A percentile compares a stretch with the other conserved stretches of the same genome.
Conservation (phyloP, 2,329 filamentous ascomycete genomes). For the Colletotrichum sp. region DNA sequence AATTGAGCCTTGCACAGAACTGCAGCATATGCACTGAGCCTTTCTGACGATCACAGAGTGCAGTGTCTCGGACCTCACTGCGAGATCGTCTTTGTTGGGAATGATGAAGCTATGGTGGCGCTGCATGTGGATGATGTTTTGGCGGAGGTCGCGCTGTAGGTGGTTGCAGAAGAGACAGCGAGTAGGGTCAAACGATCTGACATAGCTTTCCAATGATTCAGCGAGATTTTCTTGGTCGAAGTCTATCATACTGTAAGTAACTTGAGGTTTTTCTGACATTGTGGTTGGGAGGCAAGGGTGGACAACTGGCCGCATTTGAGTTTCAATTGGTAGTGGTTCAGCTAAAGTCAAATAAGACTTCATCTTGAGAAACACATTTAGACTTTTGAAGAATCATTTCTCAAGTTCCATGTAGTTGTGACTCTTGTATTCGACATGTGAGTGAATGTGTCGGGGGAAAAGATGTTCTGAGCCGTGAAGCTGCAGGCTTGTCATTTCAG, state of each 20-base stretch:
- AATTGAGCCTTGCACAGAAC: conserved; percentile 42
- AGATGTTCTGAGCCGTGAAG: not conserved
- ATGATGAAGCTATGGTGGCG: conserved; percentile 51
- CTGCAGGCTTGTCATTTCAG: not conserved
- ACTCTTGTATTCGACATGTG: not conserved
- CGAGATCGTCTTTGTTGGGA: conserved; percentile 39
- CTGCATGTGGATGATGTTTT: conserved; percentile 53
- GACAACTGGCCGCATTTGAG: not conserved
- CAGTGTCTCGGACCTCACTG: conserved; percentile 50
- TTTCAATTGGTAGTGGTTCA: not conserved
- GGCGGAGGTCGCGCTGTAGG: conserved; percentile 30
- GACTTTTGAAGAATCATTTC: not conserved
- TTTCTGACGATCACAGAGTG: conserved; percentile 53
- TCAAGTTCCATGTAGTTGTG: not conserved
- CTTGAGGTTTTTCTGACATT: accelerated
- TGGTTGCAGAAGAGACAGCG: conserved; percentile 50
- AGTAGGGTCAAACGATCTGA: conserved; percentile 26
- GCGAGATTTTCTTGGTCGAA: accelerated
- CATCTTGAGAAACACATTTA: not conserved
- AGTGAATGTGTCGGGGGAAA: not conserved
- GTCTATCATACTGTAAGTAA: accelerated
- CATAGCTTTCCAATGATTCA: accelerated
- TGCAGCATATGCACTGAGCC: conserved; percentile 56
- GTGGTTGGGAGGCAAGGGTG: not conserved
- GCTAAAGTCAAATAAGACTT: accelerated